These are phyloP conservation scores for Halenospora varia DNA, from an alignment of 495 filamentous ascomycete genomes.

Conservation along the genomic window DNA sequence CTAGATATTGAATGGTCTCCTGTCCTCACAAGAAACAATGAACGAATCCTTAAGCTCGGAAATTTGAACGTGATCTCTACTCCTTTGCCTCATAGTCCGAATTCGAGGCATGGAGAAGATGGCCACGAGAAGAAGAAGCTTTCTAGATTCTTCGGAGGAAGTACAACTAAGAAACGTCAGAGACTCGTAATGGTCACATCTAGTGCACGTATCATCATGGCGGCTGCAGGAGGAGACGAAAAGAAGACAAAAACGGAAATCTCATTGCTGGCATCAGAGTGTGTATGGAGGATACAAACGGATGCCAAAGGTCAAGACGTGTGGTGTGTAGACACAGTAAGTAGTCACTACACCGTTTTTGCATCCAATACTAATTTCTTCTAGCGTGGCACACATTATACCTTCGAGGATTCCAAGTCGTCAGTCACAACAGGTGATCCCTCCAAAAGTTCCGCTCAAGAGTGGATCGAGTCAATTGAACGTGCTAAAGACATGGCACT, in stretches of 20 bases:
- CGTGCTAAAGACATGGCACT: conserved; percentile 76
- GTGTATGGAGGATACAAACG: conserved; percentile 69
- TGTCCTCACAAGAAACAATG: conserved; percentile 83
- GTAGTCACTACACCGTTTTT: neutral
- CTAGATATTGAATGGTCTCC: conserved; percentile 99
- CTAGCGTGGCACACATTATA: conserved; percentile 84
- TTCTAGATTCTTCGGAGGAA: conserved; percentile 86
- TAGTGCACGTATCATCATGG: conserved; percentile 80
- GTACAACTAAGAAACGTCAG: conserved; percentile 86
- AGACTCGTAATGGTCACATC: conserved; percentile 95
- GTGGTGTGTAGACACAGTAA: conserved; percentile 93
- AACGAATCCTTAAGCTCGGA: conserved; percentile 91
- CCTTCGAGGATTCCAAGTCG: conserved; percentile 86
- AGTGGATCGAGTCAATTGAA: conserved; percentile 85
- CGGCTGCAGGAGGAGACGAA: conserved; percentile 89
- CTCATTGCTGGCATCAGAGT: conserved; percentile 68
- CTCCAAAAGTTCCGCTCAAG: conserved; percentile 57
- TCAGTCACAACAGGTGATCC: conserved; percentile 32
- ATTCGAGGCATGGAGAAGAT: conserved; percentile 58
- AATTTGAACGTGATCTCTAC: conserved; percentile 80
- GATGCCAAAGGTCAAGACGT: conserved; percentile 79
- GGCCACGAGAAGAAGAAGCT: conserved; percentile 71
- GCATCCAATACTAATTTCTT: neutral
- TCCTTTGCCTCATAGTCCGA: conserved; percentile 63
- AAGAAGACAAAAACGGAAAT: conserved; percentile 94